Base-by-base conservation (phyloP, 345 rosid genomes). In the Lepidium didymum region DNA sequence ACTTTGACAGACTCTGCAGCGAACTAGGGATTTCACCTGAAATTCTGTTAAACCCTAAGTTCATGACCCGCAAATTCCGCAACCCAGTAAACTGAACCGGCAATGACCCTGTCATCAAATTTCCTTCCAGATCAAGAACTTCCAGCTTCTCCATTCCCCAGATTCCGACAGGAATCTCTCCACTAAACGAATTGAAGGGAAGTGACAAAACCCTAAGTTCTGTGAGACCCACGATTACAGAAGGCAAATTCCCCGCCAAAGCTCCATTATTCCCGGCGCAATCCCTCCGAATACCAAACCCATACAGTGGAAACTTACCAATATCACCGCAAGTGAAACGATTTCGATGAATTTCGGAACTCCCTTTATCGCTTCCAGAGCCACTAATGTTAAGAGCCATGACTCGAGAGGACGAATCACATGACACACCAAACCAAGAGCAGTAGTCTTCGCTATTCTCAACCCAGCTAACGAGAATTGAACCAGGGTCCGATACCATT, bases 121-220 rank as follows among this genome's bases (percentile, higher is more conserved):
- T 87, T 14, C 90, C 96, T 69, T 92, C 98, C 14, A 92, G 85
- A 86, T 92, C 98, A 81, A 92, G 82, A 54, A 92, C 86, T 71
- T 87, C 90, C 44, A 92, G 77, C 78, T 85, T 90, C 68, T 81
- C 76, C 96, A 92, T 83, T 6, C 70, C 81, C 96, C 96, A 90
- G 27, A 92, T 76, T 75, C 82, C 93, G 18, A 49, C 19, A 42
- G 96, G 93, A 69, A 92, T 75, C 67, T 77, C 84, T 73, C 93
- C 96, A 35, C 8, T 12, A 56, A 92, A 79, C 38, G 87, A 83
- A 81, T 90, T 85, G 14, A 90, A 92, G 6, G 96, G 96, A 35
- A 92, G 76, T 15, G 98, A 89, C 38, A 90, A 70, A 64, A 92
- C 79, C 75, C 84, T 85, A 54, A 92, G 88, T 50, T 85, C 84